Conservation (phyloP, 2,329 filamentous ascomycete species). For the Capronia americana region DNA sequence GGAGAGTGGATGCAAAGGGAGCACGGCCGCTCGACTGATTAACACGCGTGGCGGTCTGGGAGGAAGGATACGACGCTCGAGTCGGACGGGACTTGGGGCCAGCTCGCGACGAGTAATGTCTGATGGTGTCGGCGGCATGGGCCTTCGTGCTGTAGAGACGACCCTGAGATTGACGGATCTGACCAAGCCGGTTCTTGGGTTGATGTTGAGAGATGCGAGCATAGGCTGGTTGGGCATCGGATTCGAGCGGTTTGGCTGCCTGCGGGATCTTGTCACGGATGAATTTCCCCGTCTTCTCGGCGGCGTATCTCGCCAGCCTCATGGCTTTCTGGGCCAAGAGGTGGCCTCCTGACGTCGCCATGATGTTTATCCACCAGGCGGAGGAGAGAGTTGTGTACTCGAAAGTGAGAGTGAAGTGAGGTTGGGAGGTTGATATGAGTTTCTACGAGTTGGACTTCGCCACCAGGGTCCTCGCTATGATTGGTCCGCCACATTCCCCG, state of each 20-base stretch:
- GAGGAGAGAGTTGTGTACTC: conserved; percentile 14
- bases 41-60: conserved; percentile 62
- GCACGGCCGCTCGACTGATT: conserved; percentile 73
- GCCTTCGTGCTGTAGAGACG: conserved; percentile 67
- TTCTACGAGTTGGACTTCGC: conserved; percentile 7
- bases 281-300: conserved; percentile 54
- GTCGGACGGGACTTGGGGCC: conserved; percentile 53
- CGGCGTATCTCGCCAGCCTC: conserved; percentile 55
- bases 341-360: conserved; percentile 58
- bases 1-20: conserved; percentile 85
- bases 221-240: conserved; percentile 62
- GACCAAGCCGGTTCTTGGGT: conserved; percentile 66
- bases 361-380: conserved; percentile 43
- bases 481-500: conserved; percentile 4
- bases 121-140: conserved; percentile 50
- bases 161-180: conserved; percentile 68
- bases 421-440: conserved; percentile 11
- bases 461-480: conserved; percentile 7
- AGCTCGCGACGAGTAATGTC: conserved; percentile 59
- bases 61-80: conserved; percentile 61
- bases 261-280: conserved; percentile 53
- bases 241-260: conserved; percentile 39
- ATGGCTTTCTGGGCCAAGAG: conserved; percentile 58
- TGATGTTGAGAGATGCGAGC: conserved; percentile 57
- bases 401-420: conserved; percentile 44